Base-by-base conservation (phyloP, 1,139 yeast genomes). In the Sporopachydermia cereana region DNA sequence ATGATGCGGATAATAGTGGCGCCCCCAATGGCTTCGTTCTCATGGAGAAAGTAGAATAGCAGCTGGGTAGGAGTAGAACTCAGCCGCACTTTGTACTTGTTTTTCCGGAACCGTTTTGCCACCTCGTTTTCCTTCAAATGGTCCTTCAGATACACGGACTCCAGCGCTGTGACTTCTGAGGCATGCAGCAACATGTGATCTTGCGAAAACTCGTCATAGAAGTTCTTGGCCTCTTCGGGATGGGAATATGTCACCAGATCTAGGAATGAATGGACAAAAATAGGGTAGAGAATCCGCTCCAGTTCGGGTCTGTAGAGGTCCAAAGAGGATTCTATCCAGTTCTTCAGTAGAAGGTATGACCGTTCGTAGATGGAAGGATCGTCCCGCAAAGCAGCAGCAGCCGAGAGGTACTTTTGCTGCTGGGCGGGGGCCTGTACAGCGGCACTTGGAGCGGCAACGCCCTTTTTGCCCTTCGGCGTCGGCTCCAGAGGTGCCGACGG, bases 301-400 rank as follows among this genome's bases (percentile, higher is more conserved):
- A 91, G 70, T 61, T 91, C 97, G 12, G 95, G 91, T 61, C 83
- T 84, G 63, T 93, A 91, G 64, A 91, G 73, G 60, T 91, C 98
- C 56, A 91, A 71, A 0, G 96, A 88, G 24, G 88, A 75, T 53
- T 88, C 95, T 30, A 85, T 85, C 97, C 97, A 93, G 49, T 79
- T 79, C 51, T 85, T 75, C 51, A 89, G 72, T 60, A 85, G 72
- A 20, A 80, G 69, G 62, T 88, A 93, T 0, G 95, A 95, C 42
- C 86, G 74, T 24, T 72, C 68, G 60, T 84, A 88, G 47, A 77
- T 72, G 43, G 78, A 80, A 0, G 95, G 89, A 49, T 82, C 82
- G 57, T 72, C 62, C 59, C 72, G 54, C 9, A 5, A 7, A 14
- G 43, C 34, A 5, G 65, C 60, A 16, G 42, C 36, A 21, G 65